These are phyloP conservation scores for Colletotrichum plurivorum DNA, from an alignment of 2,329 filamentous ascomycete species.

Conservation along the genomic window DNA sequence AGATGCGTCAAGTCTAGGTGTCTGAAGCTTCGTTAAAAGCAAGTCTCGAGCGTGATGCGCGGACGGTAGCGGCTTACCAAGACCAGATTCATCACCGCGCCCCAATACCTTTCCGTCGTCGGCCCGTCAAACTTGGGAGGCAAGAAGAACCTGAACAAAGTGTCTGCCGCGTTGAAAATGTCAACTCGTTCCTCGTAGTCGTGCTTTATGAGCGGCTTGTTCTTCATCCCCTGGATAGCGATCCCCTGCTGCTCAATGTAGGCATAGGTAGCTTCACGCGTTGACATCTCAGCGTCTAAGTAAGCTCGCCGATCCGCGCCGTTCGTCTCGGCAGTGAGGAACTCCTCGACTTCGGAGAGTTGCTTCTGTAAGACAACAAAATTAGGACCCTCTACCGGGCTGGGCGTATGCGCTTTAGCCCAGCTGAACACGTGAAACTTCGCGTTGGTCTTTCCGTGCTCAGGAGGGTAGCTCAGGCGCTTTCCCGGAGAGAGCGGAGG, in stretches of 20 bases:
- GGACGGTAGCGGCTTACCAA: slow-evolving; percentile 43
- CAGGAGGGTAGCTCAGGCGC: slow-evolving; percentile 27
- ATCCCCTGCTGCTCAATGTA: slow-evolving; percentile 39
- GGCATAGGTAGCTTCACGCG: slow-evolving; percentile 48
- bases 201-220: slow-evolving; percentile 42
- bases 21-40: not conserved
- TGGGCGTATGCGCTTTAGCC: slow-evolving; percentile 12
- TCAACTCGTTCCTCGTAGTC: slow-evolving; percentile 53
- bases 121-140: slow-evolving; percentile 52
- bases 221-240: slow-evolving; percentile 5
- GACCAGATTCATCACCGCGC: slow-evolving; percentile 51
- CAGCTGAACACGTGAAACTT: slow-evolving; percentile 40
- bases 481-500: slow-evolving; percentile 8
- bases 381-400: slow-evolving; percentile 29
- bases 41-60: not conserved
- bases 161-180: slow-evolving; percentile 57
- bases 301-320: slow-evolving; percentile 28
- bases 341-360: slow-evolving; percentile 33
- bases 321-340: slow-evolving; percentile 32
- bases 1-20: not conserved
- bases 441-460: slow-evolving; percentile 18
- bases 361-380: slow-evolving; percentile 34
- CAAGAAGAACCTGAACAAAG: slow-evolving; percentile 59
- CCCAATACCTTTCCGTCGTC: slow-evolving; percentile 60
- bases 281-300: slow-evolving; percentile 31